Evolutionary conservation across 2,329 filamentous ascomycete genomes (phyloP), one percentile per base, ranked within the genome.

Genomic region (Cordyceps javanica): DNA sequence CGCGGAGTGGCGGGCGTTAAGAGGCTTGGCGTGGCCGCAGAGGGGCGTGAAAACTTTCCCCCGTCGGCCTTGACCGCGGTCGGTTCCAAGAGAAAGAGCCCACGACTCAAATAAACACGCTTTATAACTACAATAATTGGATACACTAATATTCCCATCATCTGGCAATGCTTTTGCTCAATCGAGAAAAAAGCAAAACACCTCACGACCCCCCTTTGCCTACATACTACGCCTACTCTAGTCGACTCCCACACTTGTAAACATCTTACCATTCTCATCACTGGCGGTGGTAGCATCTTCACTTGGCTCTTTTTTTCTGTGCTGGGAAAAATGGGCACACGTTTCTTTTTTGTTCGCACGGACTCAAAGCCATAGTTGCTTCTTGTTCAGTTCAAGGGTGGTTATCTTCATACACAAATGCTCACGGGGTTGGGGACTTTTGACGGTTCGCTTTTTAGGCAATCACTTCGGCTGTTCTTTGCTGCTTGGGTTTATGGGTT

Each of bases 41-140:
- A 81, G 49, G 81, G 79, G 7, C 69, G 77, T 44, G 81, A 83
- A 68, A 83, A 83, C 59, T 60, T 80, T 58, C 75, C 78, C 38
- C 73, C 73, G 8, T 61, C 69, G 14, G 36, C 52, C 21, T 14
- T 46, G 34, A 50, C 54, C 2, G 39, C 57, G 38, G 48, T 39
- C 61, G 71, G 74, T 28, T 70, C 74, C 57, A 76, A 76, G 68
- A 77, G 81, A 67, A 83, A 83, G 73, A 83, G 81, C 61, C 79
- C 81, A 3, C 69, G 81, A 57, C 65, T 82, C 58, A 74, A 73
- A 53, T 75, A 61, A 56, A 25, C 42, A 19, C 5, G 0, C 3
- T 3, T 21, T 44, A n/a, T 6, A 39, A 16, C 19, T n/a, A 14
- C 26, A 4, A 34, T n/a, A 5, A 34, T 14, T 28, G 44, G 19